These are phyloP conservation scores for Diaporthe sp. DNA, from an alignment of 2,329 filamentous ascomycete genomes.

Conservation along the genomic window DNA sequence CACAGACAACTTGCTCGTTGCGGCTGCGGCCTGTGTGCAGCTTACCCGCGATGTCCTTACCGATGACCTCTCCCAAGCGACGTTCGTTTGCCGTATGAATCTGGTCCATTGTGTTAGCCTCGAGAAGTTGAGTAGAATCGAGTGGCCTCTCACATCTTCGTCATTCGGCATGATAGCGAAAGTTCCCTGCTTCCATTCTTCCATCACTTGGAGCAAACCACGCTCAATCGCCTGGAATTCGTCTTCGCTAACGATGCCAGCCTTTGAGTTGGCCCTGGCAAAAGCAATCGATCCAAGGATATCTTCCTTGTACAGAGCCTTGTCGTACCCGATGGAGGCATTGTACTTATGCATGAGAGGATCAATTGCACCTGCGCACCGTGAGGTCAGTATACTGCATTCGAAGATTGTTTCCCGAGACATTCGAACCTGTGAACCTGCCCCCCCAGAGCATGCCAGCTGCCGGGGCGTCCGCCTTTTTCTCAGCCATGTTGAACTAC, in stretches of 20 bases:
- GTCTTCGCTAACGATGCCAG: slow-evolving; percentile 72
- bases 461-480: slow-evolving; percentile 43
- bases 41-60: slow-evolving; percentile 63
- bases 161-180: slow-evolving; percentile 42
- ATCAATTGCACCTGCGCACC: slow-evolving; percentile 70
- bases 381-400: slow-evolving; percentile 43
- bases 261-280: slow-evolving; percentile 75
- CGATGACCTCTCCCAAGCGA: slow-evolving; percentile 84
- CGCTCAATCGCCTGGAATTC: slow-evolving; percentile 77
- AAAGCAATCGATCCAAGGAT: slow-evolving; percentile 77
- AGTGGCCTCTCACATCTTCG: slow-evolving; percentile 44
- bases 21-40: slow-evolving; percentile 89
- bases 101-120: slow-evolving; percentile 50
- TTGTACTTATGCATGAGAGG: slow-evolving; percentile 81
- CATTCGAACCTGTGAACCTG: slow-evolving; percentile 67
- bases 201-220: slow-evolving; percentile 64
- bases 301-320: slow-evolving; percentile 76
- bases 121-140: slow-evolving; percentile 37
- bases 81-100: slow-evolving; percentile 81
- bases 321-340: slow-evolving; percentile 77
- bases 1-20: slow-evolving; percentile 91
- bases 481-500: slow-evolving; percentile 39
- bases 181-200: slow-evolving; percentile 22
- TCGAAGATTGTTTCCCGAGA: slow-evolving; percentile 35
- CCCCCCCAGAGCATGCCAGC: slow-evolving; percentile 70